Base-by-base conservation (phyloP, 2,329 filamentous ascomycete genomes). In the Aotearoamyces nothofagi region DNA sequence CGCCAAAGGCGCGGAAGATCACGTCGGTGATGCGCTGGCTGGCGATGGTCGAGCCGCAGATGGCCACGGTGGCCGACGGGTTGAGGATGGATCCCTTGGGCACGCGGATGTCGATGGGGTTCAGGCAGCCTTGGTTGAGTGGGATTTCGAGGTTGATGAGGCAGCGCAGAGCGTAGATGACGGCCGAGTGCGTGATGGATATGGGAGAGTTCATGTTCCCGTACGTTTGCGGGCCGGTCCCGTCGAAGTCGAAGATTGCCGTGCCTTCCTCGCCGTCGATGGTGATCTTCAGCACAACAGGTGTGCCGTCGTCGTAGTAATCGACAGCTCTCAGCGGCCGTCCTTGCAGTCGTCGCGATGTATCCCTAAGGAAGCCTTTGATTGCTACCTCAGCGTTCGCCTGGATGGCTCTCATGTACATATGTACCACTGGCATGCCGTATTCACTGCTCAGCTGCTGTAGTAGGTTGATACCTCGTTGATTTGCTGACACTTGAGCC, bases 111-210 rank as follows among this genome's bases (percentile, higher is more conserved):
- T 70, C 61, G 40, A 86, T 77, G 0, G 80, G 79, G 24, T 67
- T 67, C 3, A 87, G 57, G 38, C 80, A 87, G 37, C 81, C 81
- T 52, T 90, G 79, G 55, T 90, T 90, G 5, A 90, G 64, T 0
- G 81, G 82, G n/a, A 90, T 84, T 41, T 86, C 78, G 33, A 78
- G 69, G 22, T 66, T 70, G 43, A 90, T 81, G 35, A 90, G 62
- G 41, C 73, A 80, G 23, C 81, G 70, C 5, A 90, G 60, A 39
- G 75, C 80, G 60, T 87, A 90, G 46, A 87, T 86, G 43, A 86
- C 83, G 24, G 78, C 79, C 12, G 69, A 78, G 53, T 78, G 80
- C 0, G 78, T 83, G 23, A 87, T 78, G 3, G 80, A 78, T 48
- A 80, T 67, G 0, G 80, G 80, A 0, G 79, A 78, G 44, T 87